Base-by-base conservation (phyloP, 148 eudicot genomes). In the Salicornia ramosissima region DNA sequence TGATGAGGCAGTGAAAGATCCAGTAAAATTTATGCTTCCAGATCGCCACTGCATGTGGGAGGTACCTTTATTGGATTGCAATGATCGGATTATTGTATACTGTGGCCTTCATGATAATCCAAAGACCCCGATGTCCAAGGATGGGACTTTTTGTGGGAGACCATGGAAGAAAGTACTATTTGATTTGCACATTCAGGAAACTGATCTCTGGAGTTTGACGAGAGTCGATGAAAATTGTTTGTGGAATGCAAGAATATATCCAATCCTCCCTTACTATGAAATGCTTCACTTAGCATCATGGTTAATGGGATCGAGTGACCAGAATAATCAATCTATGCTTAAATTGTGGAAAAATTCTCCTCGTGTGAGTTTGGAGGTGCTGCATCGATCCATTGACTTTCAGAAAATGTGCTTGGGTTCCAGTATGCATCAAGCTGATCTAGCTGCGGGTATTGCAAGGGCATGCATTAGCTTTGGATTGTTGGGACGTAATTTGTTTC, bases 51-150 rank as follows among this genome's bases (percentile, higher is more conserved):
- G 99, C 74, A 83, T 94, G 59, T 94, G 99, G 99, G 97, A 94
- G 85, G 99, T 94, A 70, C 99, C 99, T 4, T 89, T 94, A 76
- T 76, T 84, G 16, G 99, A 85, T 74, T 69, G 77, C 74, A 73
- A 75, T 49, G 87, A 85, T 68, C 85, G 84, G 74, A 86, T 94
- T 60, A 80, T 91, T 58, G 97, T 91, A 39, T 91, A 87, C 74
- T 94, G 99, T 83, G 99, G 99, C 34, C 90, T 94, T 72, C 93
- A 89, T 80, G 99, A 94, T 82, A 94, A 94, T 83, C 97, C 99
- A 18, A 94, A 94, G 78, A 77, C 65, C 59, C 63, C 87, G n/a
- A 69, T 86, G 62, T 77, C 78, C 25, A 81, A 73, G 64, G 86
- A 89, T 53, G 99, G 99, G 49, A 90, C 93, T 46, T 94, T 94